Conservation (phyloP, 805 yeast genomes). For the Candida wancherniae region DNA sequence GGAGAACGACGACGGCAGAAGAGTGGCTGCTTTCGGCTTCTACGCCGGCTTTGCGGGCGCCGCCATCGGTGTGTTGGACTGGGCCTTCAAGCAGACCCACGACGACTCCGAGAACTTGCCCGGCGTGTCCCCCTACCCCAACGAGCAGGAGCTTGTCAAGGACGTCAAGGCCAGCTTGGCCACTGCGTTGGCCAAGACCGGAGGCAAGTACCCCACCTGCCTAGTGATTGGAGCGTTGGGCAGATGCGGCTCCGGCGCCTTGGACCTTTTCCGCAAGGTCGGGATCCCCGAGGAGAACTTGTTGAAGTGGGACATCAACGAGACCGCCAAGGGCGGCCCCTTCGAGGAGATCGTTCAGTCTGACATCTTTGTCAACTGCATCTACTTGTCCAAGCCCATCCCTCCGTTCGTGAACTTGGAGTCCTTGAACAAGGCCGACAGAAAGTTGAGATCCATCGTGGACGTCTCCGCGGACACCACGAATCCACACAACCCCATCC, state of each 20-base stretch:
- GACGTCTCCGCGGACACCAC: constrained; percentile 99
- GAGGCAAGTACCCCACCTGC: constrained; percentile 68
- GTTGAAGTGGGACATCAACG: constrained; percentile 93
- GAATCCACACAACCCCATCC: constrained; percentile 96
- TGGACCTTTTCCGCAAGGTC: constrained; percentile 70
- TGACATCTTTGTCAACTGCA: constrained; percentile 93
- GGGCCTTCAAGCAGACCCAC: constrained; percentile 87
- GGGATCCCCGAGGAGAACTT: constrained; percentile 87
- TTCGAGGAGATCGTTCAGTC: constrained; percentile 83
- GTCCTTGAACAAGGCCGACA: constrained; percentile 55
- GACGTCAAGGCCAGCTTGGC: constrained; percentile 60
- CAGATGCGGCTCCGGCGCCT: constrained; percentile 97
- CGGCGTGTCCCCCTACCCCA: constrained; percentile 76
- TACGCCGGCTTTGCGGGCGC: constrained; percentile 99
- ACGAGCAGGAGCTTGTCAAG: constrained; percentile 68
- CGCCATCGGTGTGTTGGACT: constrained; percentile 88
- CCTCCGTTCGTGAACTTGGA: constrained; percentile 82
- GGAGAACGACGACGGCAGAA: constrained; percentile 91
- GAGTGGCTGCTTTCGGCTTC: constrained; percentile 99
- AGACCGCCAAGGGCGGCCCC: constrained; percentile 96
- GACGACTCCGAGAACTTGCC: constrained; percentile 64
- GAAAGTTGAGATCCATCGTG: constrained; percentile 86
- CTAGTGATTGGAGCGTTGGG: constrained; percentile 96
- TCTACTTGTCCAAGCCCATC: constrained; percentile 87
- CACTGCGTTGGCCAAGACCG: constrained; percentile 51